Base-by-base conservation (phyloP, 2,329 filamentous ascomycete genomes). In the Aspergillus sp. region DNA sequence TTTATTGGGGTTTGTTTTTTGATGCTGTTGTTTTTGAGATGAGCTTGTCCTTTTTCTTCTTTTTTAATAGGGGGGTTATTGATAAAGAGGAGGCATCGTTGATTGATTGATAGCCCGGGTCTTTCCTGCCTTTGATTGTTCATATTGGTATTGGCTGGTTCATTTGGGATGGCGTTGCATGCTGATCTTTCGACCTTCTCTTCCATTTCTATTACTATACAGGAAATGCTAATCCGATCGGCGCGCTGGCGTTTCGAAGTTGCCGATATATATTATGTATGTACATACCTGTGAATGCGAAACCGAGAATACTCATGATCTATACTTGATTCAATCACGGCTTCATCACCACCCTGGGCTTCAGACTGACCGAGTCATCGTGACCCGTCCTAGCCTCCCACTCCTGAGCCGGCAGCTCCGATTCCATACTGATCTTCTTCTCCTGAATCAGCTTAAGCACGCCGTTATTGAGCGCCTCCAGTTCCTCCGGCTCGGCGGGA, bases 1-100 rank as follows among this genome's bases (percentile, higher is more conserved):
- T 96, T 99, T 71, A 92, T 99, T 70, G 93, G 92, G 0, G 85
- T 96, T 68, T 98, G 95, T 78, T 96, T 96, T 72, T 77, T 98
- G 69, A 78, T 96, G 78, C 85, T 98, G 70, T 85, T 94, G 70
- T 96, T 87, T 75, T 90, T 95, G 72, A 79, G 87, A 73, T 95
- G 77, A 82, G 58, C 56, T 6, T 39, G 12, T 22, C 22, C 22
- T 22, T 22, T 22, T 22, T n/a, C 36, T 32, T 9, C 1, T 32
- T 11, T 11, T 12, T 22, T 2, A 4, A 22, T 3, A 22, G 3
- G 22, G 22, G 22, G 22, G 3, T 22, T 22, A 4, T 24, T 42
- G 36, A 42, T 42, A 42, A n/a, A 9, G 16, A 42, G 36, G 36
- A 2, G 36, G 26, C 4, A 3, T 22, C 22, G 12, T 29, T 62